Evolutionary conservation across 768 basidiomycete genomes (phyloP), one percentile per base, ranked within the genome.

Genomic region (Lyophyllum decastes): DNA sequence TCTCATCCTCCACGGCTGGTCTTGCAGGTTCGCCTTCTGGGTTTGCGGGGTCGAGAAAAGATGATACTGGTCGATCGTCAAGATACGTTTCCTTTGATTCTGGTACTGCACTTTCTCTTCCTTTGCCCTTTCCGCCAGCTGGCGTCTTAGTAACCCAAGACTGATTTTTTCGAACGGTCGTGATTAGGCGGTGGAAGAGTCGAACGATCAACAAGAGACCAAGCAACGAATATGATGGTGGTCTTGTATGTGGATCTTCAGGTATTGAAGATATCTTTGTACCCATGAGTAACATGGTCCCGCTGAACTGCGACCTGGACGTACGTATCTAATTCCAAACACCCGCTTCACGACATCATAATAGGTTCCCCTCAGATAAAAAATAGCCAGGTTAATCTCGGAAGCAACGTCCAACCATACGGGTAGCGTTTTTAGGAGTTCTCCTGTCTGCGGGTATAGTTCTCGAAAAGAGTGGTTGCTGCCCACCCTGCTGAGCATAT

Each of bases 151-250:
- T 22, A 11, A 41, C 17, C 38, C 59, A 58, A 54, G 68, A 30
- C 12, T 60, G 47, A 61, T 61, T 61, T 46, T 67, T 67, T 48
- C 77, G 80, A 40, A 85, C 51, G 70, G 76, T 78, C 14, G 64
- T 72, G 34, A 84, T 52, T 5, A 91, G 73, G 8, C 90, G 85
- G 70, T 92, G 79, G 7, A 85, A 61, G 2, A 93, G 80, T 52
- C 90, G 79, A 33, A 87, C 68, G 26, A 78, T 73, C 27, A 95
- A 82, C 51, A 95, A 77, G 40, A 93, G 74, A 12, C 93, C 93
- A 5, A 95, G 80, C 19, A 95, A 70, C n/a, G 92, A 88, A 71
- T 95, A 95, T 16, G 93, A 94, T 6, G 93, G 93, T 8, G 90
- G 88, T 49, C 86, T 81, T 10, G 78, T 76, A 68, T 89, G 83